Base-by-base conservation (phyloP, 2,329 filamentous ascomycete genomes). In the Cordyceps militaris region DNA sequence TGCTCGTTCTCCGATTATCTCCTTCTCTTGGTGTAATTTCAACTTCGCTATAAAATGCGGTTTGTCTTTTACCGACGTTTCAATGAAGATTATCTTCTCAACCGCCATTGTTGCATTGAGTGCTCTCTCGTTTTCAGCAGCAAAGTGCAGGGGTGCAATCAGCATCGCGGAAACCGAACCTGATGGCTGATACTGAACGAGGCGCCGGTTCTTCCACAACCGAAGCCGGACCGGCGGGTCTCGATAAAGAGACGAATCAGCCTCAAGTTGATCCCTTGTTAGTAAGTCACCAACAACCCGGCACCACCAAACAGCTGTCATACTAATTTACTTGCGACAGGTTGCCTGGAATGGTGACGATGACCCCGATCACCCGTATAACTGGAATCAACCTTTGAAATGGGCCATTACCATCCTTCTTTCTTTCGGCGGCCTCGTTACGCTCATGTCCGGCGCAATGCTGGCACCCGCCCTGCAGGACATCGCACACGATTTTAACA, bases 271-370 rank as follows among this genome's bases (percentile, higher is more conserved):
- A 56, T 36, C 44, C 53, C n/a, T 26, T 56, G 8, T 10, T 56
- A 23, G 53, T 56, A 48, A 21, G 53, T n/a, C 5, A 26, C 16
- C 6, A 2, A 11, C 14, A 19, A 10, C 13, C 8, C 19, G 21
- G 21, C 40, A 40, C 8, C 14, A 3, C n/a, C 11, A 4, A 13
- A 32, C 7, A 6, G 14, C n/a, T 10, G 4, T 14, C 32, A 21
- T 32, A 8, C 44, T 56, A 32, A 56, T 13, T 4, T 34, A 3
- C 24, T 3, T 2, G 10, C 24, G n/a, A 23, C 28, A 59, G 58
- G 56, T 55, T 21, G 59, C 57, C 21, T 88, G 85, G 71, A 78
- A 81, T 28, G 78, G 65, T 0, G 63, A 76, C 8, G 73, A 81
- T 60, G 84, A 86, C 62, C 53, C 53, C 3, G 53, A 56, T 3